Base-by-base conservation (phyloP, 441 rosid species). In the Geranium incanum region DNA sequence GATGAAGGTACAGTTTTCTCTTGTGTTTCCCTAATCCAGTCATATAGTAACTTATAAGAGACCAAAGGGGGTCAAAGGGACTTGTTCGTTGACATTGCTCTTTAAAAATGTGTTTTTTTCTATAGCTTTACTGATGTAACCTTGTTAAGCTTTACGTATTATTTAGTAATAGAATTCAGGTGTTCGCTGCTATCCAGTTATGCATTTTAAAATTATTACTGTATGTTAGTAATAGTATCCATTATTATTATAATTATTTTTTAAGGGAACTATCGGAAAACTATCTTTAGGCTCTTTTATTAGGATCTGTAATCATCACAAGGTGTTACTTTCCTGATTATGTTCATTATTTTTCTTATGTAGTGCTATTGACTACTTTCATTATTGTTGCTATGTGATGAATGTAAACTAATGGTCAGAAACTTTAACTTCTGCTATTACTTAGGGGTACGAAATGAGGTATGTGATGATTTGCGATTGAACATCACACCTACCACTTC, bases 361-460 rank as follows among this genome's bases (percentile, higher is more conserved):
- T 6, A 55, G 18, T 55, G 5, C 5, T 19, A 4, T 21, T n/a
- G 21, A 18, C 39, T 41, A 21, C 23, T 21, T 72, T 12, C 57
- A 55, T 63, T 15, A 21, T 72, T 70, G 48, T 70, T 69, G 66
- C n/a, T 66, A 39, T 52, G 36, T 16, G 37, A 15, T 75, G 68
- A 72, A 39, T 39, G 38, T 57, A 15, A 68, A 66, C 64, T 69
- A 79, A 57, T 71, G 70, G 59, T 65, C 73, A 70, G 45, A 16
- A 66, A n/a, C 68, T 68, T 48, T 78, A 63, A 41, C 18, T 72
- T 70, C 65, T 81, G 65, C 74, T 79, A 57, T 48, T 77, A 36
- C 75, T 39, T 79, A 95, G 99, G 99, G 67, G 77, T 80, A 69
- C 88, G 84, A 50, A 87, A 86, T 78, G 97, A 95, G 77, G 72